Base-by-base conservation (phyloP, 1,139 yeast genomes). In the Maudiozyma humilis region DNA sequence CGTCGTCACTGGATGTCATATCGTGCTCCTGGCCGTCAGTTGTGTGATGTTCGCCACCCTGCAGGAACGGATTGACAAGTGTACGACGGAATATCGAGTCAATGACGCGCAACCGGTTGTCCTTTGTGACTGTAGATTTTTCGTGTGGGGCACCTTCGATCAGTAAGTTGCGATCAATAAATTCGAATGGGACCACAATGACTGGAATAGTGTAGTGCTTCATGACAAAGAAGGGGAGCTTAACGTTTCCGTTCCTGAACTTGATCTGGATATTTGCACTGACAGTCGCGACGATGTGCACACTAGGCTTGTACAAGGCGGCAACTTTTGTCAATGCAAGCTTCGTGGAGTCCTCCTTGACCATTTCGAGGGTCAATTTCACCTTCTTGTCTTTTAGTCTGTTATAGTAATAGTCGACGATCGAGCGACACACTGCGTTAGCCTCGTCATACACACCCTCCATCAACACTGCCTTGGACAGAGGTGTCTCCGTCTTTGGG, bases 341-440 rank as follows among this genome's bases (percentile, higher is more conserved):
- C 44, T 70, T 73, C 13, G 77, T 57, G 3, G 61, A 53, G 18
- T 52, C 50, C 20, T 57, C 60, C 43, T 65, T 68, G 14, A 77
- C 72, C 48, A 78, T 67, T 51, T 78, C 84, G 13, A 79, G 73
- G 0, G 82, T 76, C 7, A 79, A 62, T 48, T 73, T 73, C 35
- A 77, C 57, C 37, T 63, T 65, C 44, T 72, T 62, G 35, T 65
- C 58, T n/a, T 51, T 53, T 42, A 69, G 54, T 47, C 63, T 52
- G 33, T 58, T 45, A 3, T 70, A 57, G 42, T 73, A 62, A 57
- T 75, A 73, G 35, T 65, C 53, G 38, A 74, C 54, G 18, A 76
- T 58, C 14, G 63, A 55, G 32, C 65, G 64, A 53, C 79, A 70
- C 50, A 70, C 72, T 15, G 52, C 47, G 49, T 65, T 63, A 20